Percentiles rank a stretch among this genome's conserved stretches.
These are phyloP conservation scores for Thielaviopsis musarum DNA, from an alignment of 2,329 filamentous ascomycete species.

Conservation along the genomic window DNA sequence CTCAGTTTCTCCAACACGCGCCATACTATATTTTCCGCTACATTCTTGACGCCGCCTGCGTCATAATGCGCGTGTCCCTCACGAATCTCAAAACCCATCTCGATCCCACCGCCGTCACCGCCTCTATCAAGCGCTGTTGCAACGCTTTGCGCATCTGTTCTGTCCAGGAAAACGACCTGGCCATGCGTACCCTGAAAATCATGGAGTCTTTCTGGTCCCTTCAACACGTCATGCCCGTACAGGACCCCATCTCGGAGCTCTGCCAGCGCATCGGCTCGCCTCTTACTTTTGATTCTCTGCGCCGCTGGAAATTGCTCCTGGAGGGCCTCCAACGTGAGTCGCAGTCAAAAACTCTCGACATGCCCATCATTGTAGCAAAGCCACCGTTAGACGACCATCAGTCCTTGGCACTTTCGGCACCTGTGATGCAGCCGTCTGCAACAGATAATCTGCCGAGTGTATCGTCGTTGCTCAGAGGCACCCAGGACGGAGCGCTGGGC, in stretches of 20 bases:
- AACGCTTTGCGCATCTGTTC: slow-evolving; percentile 23
- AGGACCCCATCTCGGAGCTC: slow-evolving; percentile 25
- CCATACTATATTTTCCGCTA: slow-evolving; percentile 33
- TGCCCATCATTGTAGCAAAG: slow-evolving; percentile 12
- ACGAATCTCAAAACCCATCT: slow-evolving; percentile 20
- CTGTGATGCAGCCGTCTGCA: not conserved
- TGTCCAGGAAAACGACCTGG: slow-evolving; percentile 32
- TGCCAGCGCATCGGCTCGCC: slow-evolving; percentile 31
- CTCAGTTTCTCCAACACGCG: slow-evolving; percentile 27
- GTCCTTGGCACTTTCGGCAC: not conserved
- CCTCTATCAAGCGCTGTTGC: slow-evolving; percentile 19
- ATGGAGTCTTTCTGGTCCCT: slow-evolving; percentile 33
- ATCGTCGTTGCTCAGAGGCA: not conserved
- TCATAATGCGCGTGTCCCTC: slow-evolving; percentile 21
- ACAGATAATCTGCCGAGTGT: not conserved
- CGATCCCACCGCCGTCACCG: slow-evolving; percentile 25
- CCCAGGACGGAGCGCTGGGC: not conserved
- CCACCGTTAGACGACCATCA: not conserved
- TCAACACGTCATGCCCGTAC: slow-evolving; percentile 21
- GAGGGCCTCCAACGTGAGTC: slow-evolving; percentile 21
- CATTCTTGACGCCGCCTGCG: slow-evolving; percentile 28
- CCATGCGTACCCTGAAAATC: slow-evolving; percentile 27
- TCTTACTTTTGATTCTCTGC: slow-evolving; percentile 32
- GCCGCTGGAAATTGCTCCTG: slow-evolving; percentile 27
- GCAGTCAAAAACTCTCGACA: slow-evolving; percentile 8